These are phyloP conservation scores for Wickerhamiella kazuoi DNA, from an alignment of 805 yeast species.

Conservation along the genomic window DNA sequence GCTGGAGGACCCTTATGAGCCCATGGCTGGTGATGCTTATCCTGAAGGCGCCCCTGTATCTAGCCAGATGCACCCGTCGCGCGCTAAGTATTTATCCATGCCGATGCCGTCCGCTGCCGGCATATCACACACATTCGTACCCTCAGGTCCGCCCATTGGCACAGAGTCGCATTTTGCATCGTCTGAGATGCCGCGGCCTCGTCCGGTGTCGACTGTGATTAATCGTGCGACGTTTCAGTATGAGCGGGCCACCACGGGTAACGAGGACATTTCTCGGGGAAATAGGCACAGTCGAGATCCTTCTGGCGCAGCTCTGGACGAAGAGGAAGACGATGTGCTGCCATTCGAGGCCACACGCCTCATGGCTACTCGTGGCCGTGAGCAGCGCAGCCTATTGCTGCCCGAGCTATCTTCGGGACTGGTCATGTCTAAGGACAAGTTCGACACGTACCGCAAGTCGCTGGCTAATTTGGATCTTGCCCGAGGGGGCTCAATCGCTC, in stretches of 20 bases:
- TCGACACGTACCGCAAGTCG: slow-evolving; percentile 14
- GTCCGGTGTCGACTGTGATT: not conserved
- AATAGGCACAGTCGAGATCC: no score
- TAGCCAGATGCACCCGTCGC: no score
- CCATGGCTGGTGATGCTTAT: no score
- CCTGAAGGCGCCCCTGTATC: no score
- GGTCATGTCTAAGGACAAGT: slow-evolving; percentile 14
- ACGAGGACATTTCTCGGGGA: no score
- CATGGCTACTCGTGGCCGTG: slow-evolving; percentile 10
- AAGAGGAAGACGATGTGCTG: slow-evolving; percentile 13
- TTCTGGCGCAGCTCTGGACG: no score
- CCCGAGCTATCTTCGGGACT: slow-evolving; percentile 9
- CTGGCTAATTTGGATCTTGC: slow-evolving; percentile 8
- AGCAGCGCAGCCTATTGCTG: slow-evolving; percentile 6
- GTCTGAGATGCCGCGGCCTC: not conserved
- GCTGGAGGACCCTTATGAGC: no score
- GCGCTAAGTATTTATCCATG: not conserved
- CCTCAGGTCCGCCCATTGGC: not conserved
- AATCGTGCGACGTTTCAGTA: not conserved
- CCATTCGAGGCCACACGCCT: slow-evolving; percentile 15
- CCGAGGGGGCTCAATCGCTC: slow-evolving; percentile 7
- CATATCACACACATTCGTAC: not conserved
- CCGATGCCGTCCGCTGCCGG: not conserved
- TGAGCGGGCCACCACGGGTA: not conserved
- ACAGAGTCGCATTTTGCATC: not conserved